Base-by-base conservation (phyloP, 371 early-diverging fungal genomes). In the Actinomortierella ambigua region DNA sequence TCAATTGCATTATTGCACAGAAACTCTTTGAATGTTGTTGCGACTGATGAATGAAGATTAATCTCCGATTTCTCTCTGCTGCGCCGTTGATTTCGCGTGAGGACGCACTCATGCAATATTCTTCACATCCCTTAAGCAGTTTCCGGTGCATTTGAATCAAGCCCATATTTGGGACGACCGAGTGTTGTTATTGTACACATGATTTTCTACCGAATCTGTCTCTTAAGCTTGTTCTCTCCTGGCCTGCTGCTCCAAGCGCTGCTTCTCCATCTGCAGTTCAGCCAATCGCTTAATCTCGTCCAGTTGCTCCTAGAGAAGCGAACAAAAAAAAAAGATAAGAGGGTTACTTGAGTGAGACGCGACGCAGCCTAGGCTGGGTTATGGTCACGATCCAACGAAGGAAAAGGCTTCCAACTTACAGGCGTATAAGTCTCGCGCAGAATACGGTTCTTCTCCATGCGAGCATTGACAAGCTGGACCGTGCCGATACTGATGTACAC, bases 401-500 rank as follows among this genome's bases (percentile, higher is more conserved):
- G 24, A 48, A 3, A 20, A 18, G 22, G 9, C 2, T 9, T 18
- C 18, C 20, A 8, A 48, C 65, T 59, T 67, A 73, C 75, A 8
- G 49, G 63, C 34, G 62, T 63, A 64, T 67, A 73, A 23, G 75
- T 73, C 8, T 55, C 67, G 29, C 50, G 62, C 67, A 73, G 62
- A 46, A 67, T 42, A 47, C 60, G 66, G 58, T 73, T 73, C 75
- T 73, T 73, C 50, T 73, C 75, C 22, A 73, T 26, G 53, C 75
- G 75, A 40, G 67, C 75, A 41, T 73, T 73, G 53, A 73, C 75
- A 44, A 73, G 59, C 55, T 73, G 75, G 22, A 73, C 34, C 13
- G 75, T 73, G 26, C 75, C 75, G 24, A 73, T 64, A 20, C 75
- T 67, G 39, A 73, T 62, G 46, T 73, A 73, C 29, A 73, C 75